Percentiles rank a stretch among this genome's conserved stretches.
These are phyloP conservation scores for Aspergillus bertholletiae DNA, from an alignment of 495 filamentous ascomycete species.

Conservation along the genomic window DNA sequence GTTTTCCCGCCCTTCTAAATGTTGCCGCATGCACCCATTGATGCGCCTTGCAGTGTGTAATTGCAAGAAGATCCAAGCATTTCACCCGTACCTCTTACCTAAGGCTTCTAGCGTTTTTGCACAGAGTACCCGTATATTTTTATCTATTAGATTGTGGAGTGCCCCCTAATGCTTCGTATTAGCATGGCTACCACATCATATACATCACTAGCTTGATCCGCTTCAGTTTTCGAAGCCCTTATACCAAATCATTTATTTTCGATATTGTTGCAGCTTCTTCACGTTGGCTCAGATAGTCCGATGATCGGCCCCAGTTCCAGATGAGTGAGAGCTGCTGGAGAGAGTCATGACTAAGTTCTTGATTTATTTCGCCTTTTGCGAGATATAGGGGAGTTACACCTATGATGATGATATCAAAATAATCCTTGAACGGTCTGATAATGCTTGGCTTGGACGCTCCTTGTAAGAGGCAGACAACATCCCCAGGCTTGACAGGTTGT, in stretches of 20 bases:
- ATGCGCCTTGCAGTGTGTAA: background rate
- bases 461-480: background rate
- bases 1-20: background rate
- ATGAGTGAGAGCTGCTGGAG: background rate
- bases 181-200: background rate
- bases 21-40: background rate
- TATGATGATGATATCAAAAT: background rate
- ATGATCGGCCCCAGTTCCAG: background rate
- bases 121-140: background rate
- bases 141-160: background rate
- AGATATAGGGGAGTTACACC: background rate
- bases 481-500: background rate
- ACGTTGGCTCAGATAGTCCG: background rate
- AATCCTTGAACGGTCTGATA: background rate
- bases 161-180: background rate
- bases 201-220: background rate
- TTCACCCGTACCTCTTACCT: background rate
- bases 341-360: too few relatives aligned
- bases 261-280: background rate
- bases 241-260: background rate
- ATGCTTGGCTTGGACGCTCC: slow-evolving; percentile 1
- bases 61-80: background rate
- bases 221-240: background rate
- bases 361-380: too few relatives aligned
- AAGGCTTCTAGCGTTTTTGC: background rate